A percentile compares a stretch with the other conserved stretches of the same genome.
These are phyloP conservation scores for Pouteria glomerata DNA, from an alignment of 148 eudicot genomes.

Conservation along the genomic window DNA sequence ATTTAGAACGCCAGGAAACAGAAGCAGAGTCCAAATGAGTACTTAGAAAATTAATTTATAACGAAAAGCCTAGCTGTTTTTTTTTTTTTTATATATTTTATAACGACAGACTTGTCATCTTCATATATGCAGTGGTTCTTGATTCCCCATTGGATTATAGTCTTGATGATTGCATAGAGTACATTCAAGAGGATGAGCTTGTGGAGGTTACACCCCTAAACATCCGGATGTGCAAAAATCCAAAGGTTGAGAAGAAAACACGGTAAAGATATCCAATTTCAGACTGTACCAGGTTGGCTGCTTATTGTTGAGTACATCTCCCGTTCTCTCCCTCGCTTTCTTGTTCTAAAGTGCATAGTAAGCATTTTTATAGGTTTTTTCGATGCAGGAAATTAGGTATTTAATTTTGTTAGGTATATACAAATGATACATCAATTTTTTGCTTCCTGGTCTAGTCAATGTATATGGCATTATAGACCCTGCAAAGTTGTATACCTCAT, in stretches of 20 bases:
- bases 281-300: slow-evolving; percentile 5
- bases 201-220: slow-evolving; percentile 89
- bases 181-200: slow-evolving; percentile 97
- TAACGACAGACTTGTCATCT: slow-evolving; percentile 3
- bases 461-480: slow-evolving; percentile 14
- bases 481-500: slow-evolving; percentile 8
- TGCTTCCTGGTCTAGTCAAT: slow-evolving; percentile 12
- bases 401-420: background rate
- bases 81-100: background rate
- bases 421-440: slow-evolving; percentile 15
- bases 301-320: background rate
- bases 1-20: background rate
- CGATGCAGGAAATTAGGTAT: background rate
- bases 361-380: background rate
- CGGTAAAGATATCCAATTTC: background rate
- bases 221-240: slow-evolving; percentile 94
- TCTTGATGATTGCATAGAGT: slow-evolving; percentile 96
- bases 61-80: background rate
- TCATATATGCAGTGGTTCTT: slow-evolving; percentile 60
- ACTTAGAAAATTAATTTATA: background rate
- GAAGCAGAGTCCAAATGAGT: background rate
- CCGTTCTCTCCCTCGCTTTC: background rate
- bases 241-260: slow-evolving; percentile 57
- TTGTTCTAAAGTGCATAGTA: background rate
- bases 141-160: slow-evolving; percentile 84